A percentile compares a stretch with the other conserved stretches of the same genome.
Evolutionary conservation across 306 rosid species (phyloP).

Genomic region (Canavalia gladiata): DNA sequence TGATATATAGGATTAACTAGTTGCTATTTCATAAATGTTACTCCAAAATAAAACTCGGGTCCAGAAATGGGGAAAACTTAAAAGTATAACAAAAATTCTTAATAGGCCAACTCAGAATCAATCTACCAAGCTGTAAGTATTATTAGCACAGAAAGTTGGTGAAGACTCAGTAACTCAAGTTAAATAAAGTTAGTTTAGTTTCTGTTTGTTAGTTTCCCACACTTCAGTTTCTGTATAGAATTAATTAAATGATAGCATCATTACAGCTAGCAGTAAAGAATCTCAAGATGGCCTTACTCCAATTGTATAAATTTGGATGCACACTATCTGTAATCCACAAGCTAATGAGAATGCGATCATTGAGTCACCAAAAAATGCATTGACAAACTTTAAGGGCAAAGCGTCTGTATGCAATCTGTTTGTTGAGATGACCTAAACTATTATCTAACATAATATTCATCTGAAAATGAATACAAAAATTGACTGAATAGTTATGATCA

Average conservation of each 20-base stretch:
- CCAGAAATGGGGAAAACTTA: constrained; percentile 11
- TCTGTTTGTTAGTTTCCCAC: not conserved
- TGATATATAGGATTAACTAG: constrained; percentile 1
- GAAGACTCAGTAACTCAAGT: not conserved
- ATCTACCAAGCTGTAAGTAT: constrained; percentile 3
- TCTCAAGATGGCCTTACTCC: no score
- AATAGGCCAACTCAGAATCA: not conserved
- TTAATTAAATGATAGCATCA: no score
- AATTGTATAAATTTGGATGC: no score
- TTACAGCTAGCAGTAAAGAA: no score
- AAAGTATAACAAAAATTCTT: not conserved
- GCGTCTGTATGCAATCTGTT: constrained; percentile 13
- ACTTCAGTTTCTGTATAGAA: not conserved
- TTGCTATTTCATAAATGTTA: no score
- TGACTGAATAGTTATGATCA: constrained; percentile 9
- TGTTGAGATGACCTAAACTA: constrained; percentile 18
- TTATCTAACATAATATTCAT: constrained; percentile 19
- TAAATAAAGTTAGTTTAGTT: not conserved
- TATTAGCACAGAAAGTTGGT: not conserved
- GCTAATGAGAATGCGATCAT: not conserved
- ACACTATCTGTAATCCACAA: no score
- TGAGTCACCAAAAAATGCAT: not conserved
- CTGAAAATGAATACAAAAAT: not conserved
- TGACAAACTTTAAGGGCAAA: not conserved
- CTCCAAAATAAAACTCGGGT: not conserved